Conservation (phyloP, 257 asterid genomes). For the Lithospermum erythrorhizon region DNA sequence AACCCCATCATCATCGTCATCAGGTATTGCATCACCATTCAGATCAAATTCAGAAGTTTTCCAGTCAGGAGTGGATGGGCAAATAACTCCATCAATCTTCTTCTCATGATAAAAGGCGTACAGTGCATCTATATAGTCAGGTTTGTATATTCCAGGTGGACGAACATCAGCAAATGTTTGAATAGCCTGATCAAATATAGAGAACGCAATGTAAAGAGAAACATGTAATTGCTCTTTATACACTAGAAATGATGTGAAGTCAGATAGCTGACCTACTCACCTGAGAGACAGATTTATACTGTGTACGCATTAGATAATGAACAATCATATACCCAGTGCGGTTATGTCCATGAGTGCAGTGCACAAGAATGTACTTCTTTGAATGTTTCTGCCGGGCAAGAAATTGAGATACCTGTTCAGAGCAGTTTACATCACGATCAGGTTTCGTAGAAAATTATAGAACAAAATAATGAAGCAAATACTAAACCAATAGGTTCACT, state of each 20-base stretch:
- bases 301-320: slow-evolving; percentile 89
- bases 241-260: background rate
- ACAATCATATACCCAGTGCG: slow-evolving; percentile 95
- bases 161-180: slow-evolving; percentile 80
- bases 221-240: background rate
- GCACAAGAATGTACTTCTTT: slow-evolving; percentile 74
- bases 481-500: background rate
- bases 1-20: slow-evolving; percentile 81
- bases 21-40: slow-evolving; percentile 94
- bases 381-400: slow-evolving; percentile 61
- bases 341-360: slow-evolving; percentile 98
- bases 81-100: slow-evolving; percentile 64
- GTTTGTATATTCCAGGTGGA: slow-evolving; percentile 93
- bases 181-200: slow-evolving; percentile 50
- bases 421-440: slow-evolving; percentile 3
- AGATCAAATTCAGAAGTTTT: slow-evolving; percentile 89
- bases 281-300: slow-evolving; percentile 67
- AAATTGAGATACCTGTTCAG: slow-evolving; percentile 70
- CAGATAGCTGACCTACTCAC: slow-evolving; percentile 26
- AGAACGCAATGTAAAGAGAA: slow-evolving; percentile 2
- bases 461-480: background rate
- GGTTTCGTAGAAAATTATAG: background rate
- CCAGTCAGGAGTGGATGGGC: slow-evolving; percentile 95
- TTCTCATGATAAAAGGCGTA: slow-evolving; percentile 86
- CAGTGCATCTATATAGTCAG: slow-evolving; percentile 79